These are phyloP conservation scores for Colletotrichum falcatum DNA, from an alignment of 2,329 filamentous ascomycete species.

Conservation along the genomic window DNA sequence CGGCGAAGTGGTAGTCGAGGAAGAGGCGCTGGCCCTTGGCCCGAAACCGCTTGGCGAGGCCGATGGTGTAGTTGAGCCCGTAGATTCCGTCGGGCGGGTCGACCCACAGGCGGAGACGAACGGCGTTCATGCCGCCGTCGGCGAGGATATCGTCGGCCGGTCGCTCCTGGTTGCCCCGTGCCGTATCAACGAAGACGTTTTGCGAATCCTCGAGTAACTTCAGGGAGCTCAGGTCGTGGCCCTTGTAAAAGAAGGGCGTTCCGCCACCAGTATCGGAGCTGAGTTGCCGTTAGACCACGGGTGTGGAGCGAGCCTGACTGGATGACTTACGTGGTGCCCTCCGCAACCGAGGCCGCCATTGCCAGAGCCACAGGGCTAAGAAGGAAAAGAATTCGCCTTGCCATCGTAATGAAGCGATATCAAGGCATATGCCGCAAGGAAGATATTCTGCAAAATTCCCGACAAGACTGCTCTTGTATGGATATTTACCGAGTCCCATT, in stretches of 20 bases:
- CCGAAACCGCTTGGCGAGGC: conserved; percentile 50
- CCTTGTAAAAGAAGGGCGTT: conserved; percentile 37
- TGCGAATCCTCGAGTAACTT: conserved; percentile 36
- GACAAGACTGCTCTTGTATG: conserved; percentile 15
- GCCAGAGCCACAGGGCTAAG: conserved; percentile 30
- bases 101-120: conserved; percentile 37
- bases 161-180: conserved; percentile 27
- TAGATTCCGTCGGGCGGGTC: conserved; percentile 36
- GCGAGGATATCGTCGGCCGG: conserved; percentile 37
- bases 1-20: conserved; percentile 51
- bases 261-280: conserved; percentile 6
- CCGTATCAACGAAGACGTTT: conserved; percentile 34
- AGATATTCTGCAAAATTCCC: not conserved
- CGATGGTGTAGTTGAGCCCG: conserved; percentile 44
- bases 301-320: not conserved
- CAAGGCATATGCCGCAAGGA: not conserved
- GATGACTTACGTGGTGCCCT: conserved; percentile 22
- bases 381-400: conserved; percentile 21
- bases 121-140: conserved; percentile 37
- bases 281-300: not conserved
- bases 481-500: not conserved
- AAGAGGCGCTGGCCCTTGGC: conserved; percentile 52
- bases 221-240: conserved; percentile 37
- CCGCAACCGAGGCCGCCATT: conserved; percentile 12
- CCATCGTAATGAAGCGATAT: conserved; percentile 21